Evolutionary conservation across 2,329 filamentous ascomycete species (phyloP).

Genomic region (Monilinia polystroma): DNA sequence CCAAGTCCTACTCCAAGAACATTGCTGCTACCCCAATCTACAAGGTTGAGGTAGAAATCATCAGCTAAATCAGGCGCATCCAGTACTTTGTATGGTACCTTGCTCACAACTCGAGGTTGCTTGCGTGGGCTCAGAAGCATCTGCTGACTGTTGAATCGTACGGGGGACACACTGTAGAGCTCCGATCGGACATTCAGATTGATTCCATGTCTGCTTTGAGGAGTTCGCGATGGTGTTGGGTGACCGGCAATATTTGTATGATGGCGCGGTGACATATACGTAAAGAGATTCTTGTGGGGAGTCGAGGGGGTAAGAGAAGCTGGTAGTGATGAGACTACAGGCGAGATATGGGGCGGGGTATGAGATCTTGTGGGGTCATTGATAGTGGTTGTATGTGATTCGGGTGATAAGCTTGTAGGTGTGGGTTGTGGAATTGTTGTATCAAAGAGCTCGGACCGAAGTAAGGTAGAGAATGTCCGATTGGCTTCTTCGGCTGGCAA

Average conservation of each 20-base stretch:
- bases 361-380: conserved; percentile 71
- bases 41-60: conserved; percentile 95
- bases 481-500: conserved; percentile 86
- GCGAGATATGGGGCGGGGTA: conserved; percentile 70
- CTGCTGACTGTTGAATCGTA: conserved; percentile 87
- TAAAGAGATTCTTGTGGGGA: conserved; percentile 95
- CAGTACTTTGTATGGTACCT: conserved; percentile 95
- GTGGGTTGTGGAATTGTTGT: conserved; percentile 80
- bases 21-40: conserved; percentile 96
- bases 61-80: conserved; percentile 95
- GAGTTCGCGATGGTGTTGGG: conserved; percentile 84
- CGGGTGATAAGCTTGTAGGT: conserved; percentile 60
- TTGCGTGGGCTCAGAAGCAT: conserved; percentile 89
- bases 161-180: conserved; percentile 92
- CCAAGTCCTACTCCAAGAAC: conserved; percentile 90
- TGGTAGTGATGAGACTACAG: conserved; percentile 60
- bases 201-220: conserved; percentile 80
- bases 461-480: conserved; percentile 80
- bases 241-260: conserved; percentile 72
- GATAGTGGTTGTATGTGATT: conserved; percentile 56
- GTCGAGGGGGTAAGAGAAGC: conserved; percentile 85
- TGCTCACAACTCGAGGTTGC: conserved; percentile 85
- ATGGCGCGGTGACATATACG: conserved; percentile 74
- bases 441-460: conserved; percentile 92
- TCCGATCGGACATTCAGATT: conserved; percentile 90